phyloP scores from a whole-genome alignment of 2,329 filamentous ascomycete genomes.

The Penicillium brasilianum region DNA sequence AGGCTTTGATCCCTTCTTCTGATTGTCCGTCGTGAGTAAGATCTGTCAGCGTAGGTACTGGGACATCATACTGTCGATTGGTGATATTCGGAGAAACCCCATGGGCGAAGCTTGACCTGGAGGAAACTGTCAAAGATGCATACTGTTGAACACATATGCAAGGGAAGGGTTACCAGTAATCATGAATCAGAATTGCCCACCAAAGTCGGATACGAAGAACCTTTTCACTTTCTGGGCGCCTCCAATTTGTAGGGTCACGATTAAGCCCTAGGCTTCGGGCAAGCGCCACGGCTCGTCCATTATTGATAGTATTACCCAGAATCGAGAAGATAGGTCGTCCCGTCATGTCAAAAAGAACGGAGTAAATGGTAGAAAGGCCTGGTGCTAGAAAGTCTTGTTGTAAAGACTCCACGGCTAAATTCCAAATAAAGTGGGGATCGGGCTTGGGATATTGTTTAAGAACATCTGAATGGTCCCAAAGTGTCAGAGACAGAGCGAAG shows the following conservation, averaged over 20 bases:
- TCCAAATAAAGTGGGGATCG: slow-evolving; percentile 3
- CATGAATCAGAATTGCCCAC: slow-evolving; percentile 8
- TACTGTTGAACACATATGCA: not conserved
- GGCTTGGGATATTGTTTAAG: slow-evolving; percentile 2
- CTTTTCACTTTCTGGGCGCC: slow-evolving; percentile 5
- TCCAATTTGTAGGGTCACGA: slow-evolving; percentile 8
- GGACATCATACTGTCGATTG: slow-evolving; percentile 8
- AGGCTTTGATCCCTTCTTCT: not conserved
- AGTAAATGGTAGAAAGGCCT: slow-evolving; percentile 3
- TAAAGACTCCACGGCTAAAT: slow-evolving; percentile 2
- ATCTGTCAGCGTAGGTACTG: not conserved
- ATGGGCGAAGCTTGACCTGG: slow-evolving; percentile 7
- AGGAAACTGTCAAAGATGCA: not conserved
- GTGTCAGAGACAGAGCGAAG: not conserved
- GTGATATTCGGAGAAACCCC: slow-evolving; percentile 4
- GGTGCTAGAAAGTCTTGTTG: slow-evolving; percentile 7
- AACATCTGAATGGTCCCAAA: slow-evolving; percentile 7
- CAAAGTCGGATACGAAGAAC: not conserved
- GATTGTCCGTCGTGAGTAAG: slow-evolving; percentile 1
- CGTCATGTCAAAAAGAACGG: slow-evolving; percentile 8
- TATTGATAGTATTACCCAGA: slow-evolving; percentile 5
- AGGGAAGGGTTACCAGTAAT: not conserved
- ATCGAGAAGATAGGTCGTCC: slow-evolving; percentile 4
- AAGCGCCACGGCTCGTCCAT: slow-evolving; percentile 5
- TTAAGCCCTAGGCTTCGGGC: not conserved